Base-by-base conservation (phyloP, 2,329 filamentous ascomycete species). In the Neopestalotiopsis rosae region DNA sequence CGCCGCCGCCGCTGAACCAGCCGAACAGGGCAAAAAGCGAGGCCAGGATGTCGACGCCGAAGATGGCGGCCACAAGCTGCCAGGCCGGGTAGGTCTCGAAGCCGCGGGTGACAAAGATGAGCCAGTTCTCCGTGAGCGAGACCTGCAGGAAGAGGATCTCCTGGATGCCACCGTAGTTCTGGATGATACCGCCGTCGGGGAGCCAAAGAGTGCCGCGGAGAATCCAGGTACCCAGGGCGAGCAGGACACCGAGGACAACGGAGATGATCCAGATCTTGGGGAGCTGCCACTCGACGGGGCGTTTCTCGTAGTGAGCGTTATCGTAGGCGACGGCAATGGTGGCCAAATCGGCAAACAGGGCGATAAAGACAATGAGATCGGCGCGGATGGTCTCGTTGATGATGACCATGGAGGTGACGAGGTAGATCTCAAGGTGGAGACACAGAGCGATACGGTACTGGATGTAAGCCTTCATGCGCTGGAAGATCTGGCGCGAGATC, bases 221-320 rank as follows among this genome's bases (percentile, higher is more conserved):
- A 75, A 92, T 82, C 90, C 90, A 92, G 76, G 90, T 92, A 72
- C 83, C 90, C 69, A 88, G 76, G 72, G 90, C 90, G 64, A 92
- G 89, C 65, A 92, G 80, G 64, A 89, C 73, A 81, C 90, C 90
- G 67, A 92, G 88, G 70, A 90, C 81, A 75, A 90, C 84, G 69
- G 87, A 89, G 76, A 92, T 92, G 74, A 92, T 86, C 90, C 90
- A 92, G 79, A 92, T 92, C 86, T 92, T 92, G 69, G 90, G 90
- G 74, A 92, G 80, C 81, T 92, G 90, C 90, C 90, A 92, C 80
- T 92, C 90, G 78, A 92, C 90, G 45, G 90, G 90, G 69, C 90
- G 88, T 72, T 85, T 84, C 77, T 92, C 90, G 77, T 88, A 92
- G 82, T 91, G 89, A 67, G 90, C 90, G 78, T 92, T 92, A 77